phyloP scores from a whole-genome alignment of 2,329 filamentous ascomycete genomes.

The Colletotrichum sp. region DNA sequence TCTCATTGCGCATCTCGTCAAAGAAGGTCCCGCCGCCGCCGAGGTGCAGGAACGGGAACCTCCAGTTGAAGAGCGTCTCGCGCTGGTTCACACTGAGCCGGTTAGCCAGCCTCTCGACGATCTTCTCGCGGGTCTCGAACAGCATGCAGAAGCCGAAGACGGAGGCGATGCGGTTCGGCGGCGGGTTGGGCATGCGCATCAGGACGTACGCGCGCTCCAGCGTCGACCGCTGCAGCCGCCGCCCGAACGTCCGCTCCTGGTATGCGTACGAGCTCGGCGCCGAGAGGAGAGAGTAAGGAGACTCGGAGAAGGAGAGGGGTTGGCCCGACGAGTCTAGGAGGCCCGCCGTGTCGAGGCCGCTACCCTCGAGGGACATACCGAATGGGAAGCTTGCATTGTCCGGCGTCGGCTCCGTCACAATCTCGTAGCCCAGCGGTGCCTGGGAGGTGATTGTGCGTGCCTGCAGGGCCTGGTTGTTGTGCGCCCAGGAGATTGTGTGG shows the following conservation, averaged over 20 bases:
- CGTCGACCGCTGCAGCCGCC: slow-evolving; percentile 70
- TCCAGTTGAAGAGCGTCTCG: slow-evolving; percentile 61
- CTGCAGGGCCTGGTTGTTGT: not conserved
- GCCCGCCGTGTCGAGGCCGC: not conserved
- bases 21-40: slow-evolving; percentile 75
- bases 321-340: not conserved
- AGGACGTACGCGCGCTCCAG: slow-evolving; percentile 68
- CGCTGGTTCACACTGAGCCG: slow-evolving; percentile 34
- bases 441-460: not conserved
- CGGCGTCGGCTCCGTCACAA: slow-evolving; percentile 55
- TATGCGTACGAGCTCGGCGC: slow-evolving; percentile 62
- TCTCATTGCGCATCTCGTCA: slow-evolving; percentile 9
- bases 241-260: slow-evolving; percentile 71
- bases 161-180: slow-evolving; percentile 52
- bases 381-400: slow-evolving; percentile 61
- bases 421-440: slow-evolving; percentile 40
- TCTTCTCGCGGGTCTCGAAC: slow-evolving; percentile 57
- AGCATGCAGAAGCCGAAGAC: slow-evolving; percentile 75
- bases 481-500: not conserved
- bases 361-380: slow-evolving; percentile 30
- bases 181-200: slow-evolving; percentile 54
- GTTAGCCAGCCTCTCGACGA: slow-evolving; percentile 44
- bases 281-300: slow-evolving; percentile 41
- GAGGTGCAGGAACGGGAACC: slow-evolving; percentile 67
- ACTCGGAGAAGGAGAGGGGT: not conserved